Percentiles rank a stretch among this genome's conserved stretches.
phyloP scores from a whole-genome alignment of 306 rosid genomes.

The Gastrolobium villosum region DNA sequence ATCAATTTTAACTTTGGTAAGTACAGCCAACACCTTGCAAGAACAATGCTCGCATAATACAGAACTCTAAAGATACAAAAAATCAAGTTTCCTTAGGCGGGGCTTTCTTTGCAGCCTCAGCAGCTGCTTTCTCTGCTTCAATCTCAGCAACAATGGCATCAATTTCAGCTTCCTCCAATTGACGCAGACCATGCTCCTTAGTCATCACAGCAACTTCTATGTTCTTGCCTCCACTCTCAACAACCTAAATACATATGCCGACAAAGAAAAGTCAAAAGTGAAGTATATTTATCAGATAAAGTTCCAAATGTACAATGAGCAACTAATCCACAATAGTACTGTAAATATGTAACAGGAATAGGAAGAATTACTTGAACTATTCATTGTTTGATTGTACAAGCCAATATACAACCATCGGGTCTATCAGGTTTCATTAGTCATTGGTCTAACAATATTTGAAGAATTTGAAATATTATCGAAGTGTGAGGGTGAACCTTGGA shows the following conservation, averaged over 20 bases:
- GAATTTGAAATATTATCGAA: constrained; percentile 1
- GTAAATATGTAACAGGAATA: constrained; percentile 15
- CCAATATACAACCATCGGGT: constrained; percentile 9
- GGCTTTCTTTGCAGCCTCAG: constrained; percentile 97
- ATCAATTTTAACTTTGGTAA: constrained; percentile 36
- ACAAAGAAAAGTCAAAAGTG: constrained; percentile 28
- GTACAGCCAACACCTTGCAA: constrained; percentile 28
- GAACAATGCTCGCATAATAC: constrained; percentile 17
- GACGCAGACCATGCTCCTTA: constrained; percentile 80
- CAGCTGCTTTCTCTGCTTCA: constrained; percentile 96
- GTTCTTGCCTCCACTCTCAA: constrained; percentile 99
- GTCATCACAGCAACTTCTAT: constrained; percentile 99
- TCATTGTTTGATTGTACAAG: constrained; percentile 5
- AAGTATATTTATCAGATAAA: constrained; percentile 24
- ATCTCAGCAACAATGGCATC: constrained; percentile 94
- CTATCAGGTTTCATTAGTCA: constrained; percentile 7
- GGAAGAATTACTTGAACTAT: constrained; percentile 18
- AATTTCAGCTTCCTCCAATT: constrained; percentile 96
- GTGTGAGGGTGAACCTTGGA: neutral
- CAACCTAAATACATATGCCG: constrained; percentile 69
- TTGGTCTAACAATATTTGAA: neutral
- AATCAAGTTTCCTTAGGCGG: constrained; percentile 84
- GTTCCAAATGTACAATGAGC: constrained; percentile 15
- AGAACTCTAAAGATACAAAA: constrained; percentile 15
- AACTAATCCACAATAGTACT: neutral